A percentile compares a stretch with the other conserved stretches of the same genome.
phyloP scores from a whole-genome alignment of 805 yeast species.

The Candida chilensis region DNA sequence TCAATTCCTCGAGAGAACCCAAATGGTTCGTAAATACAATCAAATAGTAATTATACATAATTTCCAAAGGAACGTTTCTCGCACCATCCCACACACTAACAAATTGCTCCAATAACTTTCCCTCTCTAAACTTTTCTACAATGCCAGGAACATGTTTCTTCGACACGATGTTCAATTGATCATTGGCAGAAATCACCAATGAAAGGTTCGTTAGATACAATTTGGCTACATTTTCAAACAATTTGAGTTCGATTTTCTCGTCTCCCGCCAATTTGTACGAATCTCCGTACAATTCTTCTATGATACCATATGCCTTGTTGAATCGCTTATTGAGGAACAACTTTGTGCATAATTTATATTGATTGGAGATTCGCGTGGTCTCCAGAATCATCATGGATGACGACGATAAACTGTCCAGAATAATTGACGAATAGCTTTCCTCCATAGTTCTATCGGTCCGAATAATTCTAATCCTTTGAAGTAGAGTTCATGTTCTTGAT shows the following conservation, averaged over 20 bases:
- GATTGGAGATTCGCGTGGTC: neutral
- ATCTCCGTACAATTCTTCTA: neutral
- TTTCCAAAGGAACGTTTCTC: neutral
- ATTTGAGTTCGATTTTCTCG: neutral
- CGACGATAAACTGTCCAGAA: too few relatives aligned
- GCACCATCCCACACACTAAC: neutral
- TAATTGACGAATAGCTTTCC: too few relatives aligned
- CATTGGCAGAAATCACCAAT: neutral
- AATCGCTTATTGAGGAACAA: neutral
- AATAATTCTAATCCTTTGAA: too few relatives aligned
- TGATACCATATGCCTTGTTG: neutral
- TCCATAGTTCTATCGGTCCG: too few relatives aligned
- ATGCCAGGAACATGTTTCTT: neutral
- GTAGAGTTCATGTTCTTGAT: too few relatives aligned
- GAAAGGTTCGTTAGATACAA: neutral
- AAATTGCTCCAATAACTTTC: neutral
- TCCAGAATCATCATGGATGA: conserved; percentile 1
- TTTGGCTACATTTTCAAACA: neutral
- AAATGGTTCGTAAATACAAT: neutral
- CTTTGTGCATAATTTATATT: neutral
- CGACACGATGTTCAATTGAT: neutral
- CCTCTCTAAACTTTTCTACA: neutral
- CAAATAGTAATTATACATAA: neutral
- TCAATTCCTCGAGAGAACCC: neutral
- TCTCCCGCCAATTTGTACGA: neutral